A percentile compares a stretch with the other conserved stretches of the same genome.
These are phyloP conservation scores for Gymnopilus junonius DNA, from an alignment of 768 basidiomycete species.

Conservation along the genomic window DNA sequence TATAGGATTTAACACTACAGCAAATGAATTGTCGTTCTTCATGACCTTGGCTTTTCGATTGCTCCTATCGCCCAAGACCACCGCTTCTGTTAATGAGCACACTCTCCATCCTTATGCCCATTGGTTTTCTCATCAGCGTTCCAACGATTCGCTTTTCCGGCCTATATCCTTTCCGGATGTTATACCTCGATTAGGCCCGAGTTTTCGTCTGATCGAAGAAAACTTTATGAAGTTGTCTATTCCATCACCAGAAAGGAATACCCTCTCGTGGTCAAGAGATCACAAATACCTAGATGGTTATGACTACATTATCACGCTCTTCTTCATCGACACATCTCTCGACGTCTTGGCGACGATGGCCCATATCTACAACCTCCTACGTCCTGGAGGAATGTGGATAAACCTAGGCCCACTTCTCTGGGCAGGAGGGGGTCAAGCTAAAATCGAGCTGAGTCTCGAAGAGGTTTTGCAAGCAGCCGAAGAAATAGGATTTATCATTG, in stretches of 20 bases:
- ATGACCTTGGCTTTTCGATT: conserved; percentile 67
- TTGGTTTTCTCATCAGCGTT: conserved; percentile 73
- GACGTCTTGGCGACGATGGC: conserved; percentile 57
- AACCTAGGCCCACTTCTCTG: conserved; percentile 74
- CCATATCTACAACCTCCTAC: conserved; percentile 59
- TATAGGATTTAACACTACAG: conserved; percentile 60
- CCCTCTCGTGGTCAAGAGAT: conserved; percentile 19
- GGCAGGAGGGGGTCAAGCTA: conserved; percentile 58
- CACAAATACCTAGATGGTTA: conserved; percentile 38
- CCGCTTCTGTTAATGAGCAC: conserved; percentile 49
- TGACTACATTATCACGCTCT: conserved; percentile 66
- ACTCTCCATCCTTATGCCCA: conserved; percentile 62
- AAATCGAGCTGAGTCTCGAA: conserved; percentile 64
- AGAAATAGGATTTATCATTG: conserved; percentile 57
- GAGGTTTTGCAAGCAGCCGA: conserved; percentile 58
- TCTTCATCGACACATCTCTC: conserved; percentile 68
- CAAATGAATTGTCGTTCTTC: conserved; percentile 67
- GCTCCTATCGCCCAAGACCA: conserved; percentile 53
- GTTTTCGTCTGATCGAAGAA: conserved; percentile 52
- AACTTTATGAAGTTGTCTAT: conserved; percentile 55
- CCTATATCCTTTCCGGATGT: conserved; percentile 62
- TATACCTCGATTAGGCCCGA: conserved; percentile 49
- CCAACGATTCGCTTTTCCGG: conserved; percentile 53
- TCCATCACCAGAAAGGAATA: conserved; percentile 18
- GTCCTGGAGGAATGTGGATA: conserved; percentile 70